These are phyloP conservation scores for Phylloporus sp. DNA, from an alignment of 768 basidiomycete species.

Conservation along the genomic window DNA sequence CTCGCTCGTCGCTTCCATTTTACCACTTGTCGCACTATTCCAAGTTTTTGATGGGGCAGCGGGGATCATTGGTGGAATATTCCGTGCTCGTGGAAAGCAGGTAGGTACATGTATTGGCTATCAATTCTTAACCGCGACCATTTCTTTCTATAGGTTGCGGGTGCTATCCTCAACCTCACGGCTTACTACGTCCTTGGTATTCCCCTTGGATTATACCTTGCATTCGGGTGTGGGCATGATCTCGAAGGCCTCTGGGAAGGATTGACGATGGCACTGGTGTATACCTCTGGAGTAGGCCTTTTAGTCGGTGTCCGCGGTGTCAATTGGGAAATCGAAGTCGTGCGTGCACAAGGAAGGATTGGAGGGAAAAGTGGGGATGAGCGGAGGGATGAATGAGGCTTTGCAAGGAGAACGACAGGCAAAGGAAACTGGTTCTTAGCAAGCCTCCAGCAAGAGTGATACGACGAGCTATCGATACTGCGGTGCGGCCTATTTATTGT, in stretches of 20 bases:
- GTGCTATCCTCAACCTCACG: slow-evolving; percentile 58
- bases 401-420: not conserved
- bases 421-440: too few relatives aligned
- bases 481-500: too few relatives aligned
- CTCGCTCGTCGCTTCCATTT: slow-evolving; percentile 51
- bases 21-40: slow-evolving; percentile 75
- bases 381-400: not conserved
- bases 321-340: slow-evolving; percentile 65
- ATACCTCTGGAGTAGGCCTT: slow-evolving; percentile 52
- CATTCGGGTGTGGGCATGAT: slow-evolving; percentile 55
- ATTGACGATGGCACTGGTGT: slow-evolving; percentile 65
- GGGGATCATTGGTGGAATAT: slow-evolving; percentile 68
- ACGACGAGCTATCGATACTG: not conserved
- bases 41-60: slow-evolving; percentile 82
- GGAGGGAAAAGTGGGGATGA: slow-evolving; percentile 42
- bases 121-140: not conserved
- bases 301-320: slow-evolving; percentile 48
- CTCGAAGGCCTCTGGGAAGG: slow-evolving; percentile 85
- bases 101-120: slow-evolving; percentile 23
- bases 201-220: slow-evolving; percentile 75
- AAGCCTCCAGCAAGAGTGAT: not conserved
- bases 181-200: slow-evolving; percentile 84
- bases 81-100: slow-evolving; percentile 82
- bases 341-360: slow-evolving; percentile 13
- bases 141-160: slow-evolving; percentile 45